Percentiles rank a stretch among this genome's conserved stretches.
Evolutionary conservation across 768 basidiomycete species (phyloP).

Genomic region (Mycena belliarum): DNA sequence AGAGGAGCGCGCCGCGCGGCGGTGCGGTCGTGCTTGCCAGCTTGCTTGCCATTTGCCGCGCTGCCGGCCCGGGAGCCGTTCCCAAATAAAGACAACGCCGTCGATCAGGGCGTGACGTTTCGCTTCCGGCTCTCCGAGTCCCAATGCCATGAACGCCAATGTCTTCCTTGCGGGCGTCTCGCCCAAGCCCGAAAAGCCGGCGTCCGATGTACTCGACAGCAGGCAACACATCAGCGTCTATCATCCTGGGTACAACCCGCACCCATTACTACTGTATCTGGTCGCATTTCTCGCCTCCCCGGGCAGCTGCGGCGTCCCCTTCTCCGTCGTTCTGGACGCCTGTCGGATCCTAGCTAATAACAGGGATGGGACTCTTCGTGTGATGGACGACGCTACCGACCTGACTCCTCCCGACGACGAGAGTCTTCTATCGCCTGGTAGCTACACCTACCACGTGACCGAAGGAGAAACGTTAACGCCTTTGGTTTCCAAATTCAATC

Average conservation of each 20-base stretch:
- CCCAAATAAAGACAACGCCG: too few species aligned
- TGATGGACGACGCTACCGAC: too few species aligned
- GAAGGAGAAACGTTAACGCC: not conserved
- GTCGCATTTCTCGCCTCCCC: not conserved
- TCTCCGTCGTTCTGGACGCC: constrained; percentile 1
- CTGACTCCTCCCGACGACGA: not conserved
- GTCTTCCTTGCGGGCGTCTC: too few species aligned
- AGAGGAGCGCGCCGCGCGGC: too few species aligned
- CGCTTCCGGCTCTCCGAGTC: too few species aligned
- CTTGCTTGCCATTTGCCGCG: too few species aligned
- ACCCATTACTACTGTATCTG: not conserved
- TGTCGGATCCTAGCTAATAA: constrained; percentile 6
- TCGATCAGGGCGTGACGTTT: too few species aligned
- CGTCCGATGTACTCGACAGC: not conserved
- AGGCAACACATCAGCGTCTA: not conserved
- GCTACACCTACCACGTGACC: constrained; percentile 2
- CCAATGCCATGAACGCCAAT: too few species aligned
- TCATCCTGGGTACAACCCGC: constrained; percentile 6
- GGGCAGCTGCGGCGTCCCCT: not conserved
- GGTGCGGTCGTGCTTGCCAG: too few species aligned
- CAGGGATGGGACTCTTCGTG: not conserved
- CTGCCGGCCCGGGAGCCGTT: too few species aligned
- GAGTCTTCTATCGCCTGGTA: not conserved
- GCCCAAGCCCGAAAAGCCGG: not conserved
- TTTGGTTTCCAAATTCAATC: not conserved